These are phyloP conservation scores for Fistulifera solaris DNA, from an alignment of 108 stramenopile genomes.

Conservation along the genomic window DNA sequence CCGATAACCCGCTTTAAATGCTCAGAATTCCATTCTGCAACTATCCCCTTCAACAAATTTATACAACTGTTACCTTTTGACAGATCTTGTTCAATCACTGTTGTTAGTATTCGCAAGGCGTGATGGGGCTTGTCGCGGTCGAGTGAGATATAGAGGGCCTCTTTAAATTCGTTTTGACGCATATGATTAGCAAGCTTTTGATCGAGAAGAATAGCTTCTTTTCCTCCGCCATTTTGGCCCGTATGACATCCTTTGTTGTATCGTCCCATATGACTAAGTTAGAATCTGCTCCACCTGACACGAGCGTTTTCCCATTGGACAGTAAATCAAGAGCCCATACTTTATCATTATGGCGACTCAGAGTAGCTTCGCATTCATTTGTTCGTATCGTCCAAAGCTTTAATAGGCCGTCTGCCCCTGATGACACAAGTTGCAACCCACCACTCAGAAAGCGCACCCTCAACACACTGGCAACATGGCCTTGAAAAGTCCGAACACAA, in stretches of 20 bases:
- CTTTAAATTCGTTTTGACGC: conserved; percentile 74
- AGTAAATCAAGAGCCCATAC: conserved; percentile 89
- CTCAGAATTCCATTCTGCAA: conserved; percentile 52
- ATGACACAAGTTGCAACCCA: conserved; percentile 82
- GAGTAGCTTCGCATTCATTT: conserved; percentile 88
- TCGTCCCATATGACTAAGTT: conserved; percentile 88
- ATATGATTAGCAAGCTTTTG: conserved; percentile 83
- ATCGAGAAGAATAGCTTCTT: conserved; percentile 68
- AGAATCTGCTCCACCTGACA: conserved; percentile 91
- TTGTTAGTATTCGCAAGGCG: conserved; percentile 59
- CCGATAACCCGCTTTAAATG: conserved; percentile 56
- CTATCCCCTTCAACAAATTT: conserved; percentile 52
- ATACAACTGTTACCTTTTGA: conserved; percentile 28
- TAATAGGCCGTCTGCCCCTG: conserved; percentile 90
- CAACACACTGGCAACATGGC: conserved; percentile 87
- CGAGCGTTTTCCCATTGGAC: conserved; percentile 43
- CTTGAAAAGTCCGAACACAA: conserved; percentile 90
- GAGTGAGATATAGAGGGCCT: conserved; percentile 76
- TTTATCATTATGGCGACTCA: conserved; percentile 88
- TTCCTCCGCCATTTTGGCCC: conserved; percentile 48
- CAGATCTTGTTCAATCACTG: conserved; percentile 61
- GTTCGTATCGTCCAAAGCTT: conserved; percentile 94
- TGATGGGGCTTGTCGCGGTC: conserved; percentile 78
- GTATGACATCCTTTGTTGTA: conserved; percentile 74
- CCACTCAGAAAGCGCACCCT: conserved; percentile 68